Evolutionary conservation across 495 filamentous ascomycete species (phyloP), one percentile per base, ranked within the genome.

Genomic region (Haplographium delicatum): DNA sequence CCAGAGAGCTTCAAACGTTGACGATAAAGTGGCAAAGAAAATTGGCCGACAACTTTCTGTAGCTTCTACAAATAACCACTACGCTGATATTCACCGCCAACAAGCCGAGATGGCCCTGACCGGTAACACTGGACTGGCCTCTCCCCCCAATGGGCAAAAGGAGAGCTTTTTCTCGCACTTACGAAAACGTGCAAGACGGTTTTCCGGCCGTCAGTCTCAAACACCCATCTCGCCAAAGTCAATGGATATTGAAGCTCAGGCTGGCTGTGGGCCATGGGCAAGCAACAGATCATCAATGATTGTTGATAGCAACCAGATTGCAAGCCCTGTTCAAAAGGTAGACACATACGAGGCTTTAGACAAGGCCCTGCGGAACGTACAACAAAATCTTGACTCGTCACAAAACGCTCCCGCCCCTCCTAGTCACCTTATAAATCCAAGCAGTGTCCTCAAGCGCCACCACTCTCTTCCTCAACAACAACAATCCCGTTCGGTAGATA

Each of bases 131-230:
- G 81, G 81, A 7, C 67, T 81, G 47, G 75, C 72, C 40, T 85
- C 80, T 51, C 85, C 80, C 22, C 79, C 69, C 6, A 79, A 76
- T 50, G 85, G 72, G 13, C 86, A 87, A 27, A 91, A 91, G 59
- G 93, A 97, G 62, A 86, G 91, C 65, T 97, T 96, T 71, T 97
- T 98, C 67, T 96, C 94, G 6, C 94, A 99, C 59, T 76, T 99
- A 5, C 81, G 94, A 33, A 99, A 99, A 67, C 83, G 90, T 20
- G 94, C 94, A 6, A 81, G 94, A 54, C 78, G 94, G 57, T 80
- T 99, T 22, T 99, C 94, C 26, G 94, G 93, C 27, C 83, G 89
- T 20, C 86, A 91, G 60, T 61, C 58, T 33, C 88, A 91, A 65
- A 76, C 80, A 22, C 82, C 84, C 16, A 75, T 82, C 45, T 86